A percentile compares a stretch with the other conserved stretches of the same genome.
These are phyloP conservation scores for Amylocystis lapponica DNA, from an alignment of 768 basidiomycete species.

Conservation along the genomic window DNA sequence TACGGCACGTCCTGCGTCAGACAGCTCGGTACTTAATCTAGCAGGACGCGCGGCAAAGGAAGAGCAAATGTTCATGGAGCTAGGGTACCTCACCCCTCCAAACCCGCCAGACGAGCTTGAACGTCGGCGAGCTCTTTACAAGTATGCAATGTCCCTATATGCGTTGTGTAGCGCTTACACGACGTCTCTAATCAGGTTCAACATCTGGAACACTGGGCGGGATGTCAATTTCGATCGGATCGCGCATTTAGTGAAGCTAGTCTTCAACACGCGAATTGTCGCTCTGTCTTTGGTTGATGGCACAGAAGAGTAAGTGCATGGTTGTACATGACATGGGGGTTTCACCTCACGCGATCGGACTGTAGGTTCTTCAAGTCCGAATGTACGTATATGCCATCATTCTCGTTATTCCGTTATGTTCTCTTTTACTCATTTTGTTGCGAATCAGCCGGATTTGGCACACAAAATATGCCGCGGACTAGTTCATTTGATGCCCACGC, in stretches of 20 bases:
- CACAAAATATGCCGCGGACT: constrained; percentile 42
- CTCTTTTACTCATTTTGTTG: neutral
- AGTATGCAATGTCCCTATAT: constrained; percentile 33
- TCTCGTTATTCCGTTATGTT: constrained; percentile 2
- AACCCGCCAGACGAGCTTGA: constrained; percentile 82
- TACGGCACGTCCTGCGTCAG: constrained; percentile 15
- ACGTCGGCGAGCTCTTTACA: constrained; percentile 78
- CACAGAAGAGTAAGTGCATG: constrained; percentile 61
- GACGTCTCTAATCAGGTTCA: constrained; percentile 50
- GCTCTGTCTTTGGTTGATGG: constrained; percentile 80
- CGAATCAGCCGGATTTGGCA: constrained; percentile 42
- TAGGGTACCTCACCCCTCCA: constrained; percentile 74
- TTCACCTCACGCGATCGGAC: neutral
- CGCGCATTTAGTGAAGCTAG: constrained; percentile 86
- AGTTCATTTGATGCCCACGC: constrained; percentile 81
- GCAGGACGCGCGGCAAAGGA: constrained; percentile 54
- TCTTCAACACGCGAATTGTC: constrained; percentile 87
- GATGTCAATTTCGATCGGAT: constrained; percentile 94
- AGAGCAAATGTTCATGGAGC: constrained; percentile 57
- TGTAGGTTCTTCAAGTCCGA: constrained; percentile 85
- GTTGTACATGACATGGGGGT: neutral
- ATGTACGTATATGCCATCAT: constrained; percentile 41
- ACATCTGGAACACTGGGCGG: constrained; percentile 80
- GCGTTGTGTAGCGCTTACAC: neutral
- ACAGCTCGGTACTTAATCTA: constrained; percentile 23